These are phyloP conservation scores for Saccharata proteae DNA, from an alignment of 2,329 filamentous ascomycete species.

Conservation along the genomic window DNA sequence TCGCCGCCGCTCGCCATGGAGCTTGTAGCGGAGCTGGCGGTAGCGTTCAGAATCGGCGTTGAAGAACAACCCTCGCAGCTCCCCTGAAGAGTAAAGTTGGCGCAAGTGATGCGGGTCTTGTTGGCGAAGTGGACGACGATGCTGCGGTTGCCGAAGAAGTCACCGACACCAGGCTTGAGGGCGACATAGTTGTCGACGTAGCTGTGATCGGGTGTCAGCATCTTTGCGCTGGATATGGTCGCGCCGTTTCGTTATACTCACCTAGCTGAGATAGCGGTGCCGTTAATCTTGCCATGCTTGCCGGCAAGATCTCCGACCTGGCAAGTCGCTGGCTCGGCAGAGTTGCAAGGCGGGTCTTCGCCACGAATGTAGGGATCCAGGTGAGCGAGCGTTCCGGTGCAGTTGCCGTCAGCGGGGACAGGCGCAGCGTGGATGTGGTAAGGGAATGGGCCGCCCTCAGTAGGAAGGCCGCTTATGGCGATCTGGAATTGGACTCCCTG, in stretches of 20 bases:
- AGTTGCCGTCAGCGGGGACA: slow-evolving; percentile 30
- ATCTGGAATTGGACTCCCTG: slow-evolving; percentile 29
- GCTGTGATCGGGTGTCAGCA: slow-evolving; percentile 14
- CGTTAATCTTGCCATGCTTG: slow-evolving; percentile 30
- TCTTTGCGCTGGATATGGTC: background rate
- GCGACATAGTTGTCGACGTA: slow-evolving; percentile 40
- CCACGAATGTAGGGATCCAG: slow-evolving; percentile 32
- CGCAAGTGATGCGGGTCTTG: slow-evolving; percentile 43
- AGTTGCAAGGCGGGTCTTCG: slow-evolving; percentile 26
- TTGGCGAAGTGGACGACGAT: slow-evolving; percentile 43
- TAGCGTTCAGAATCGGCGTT: background rate
- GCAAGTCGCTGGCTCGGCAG: slow-evolving; percentile 25
- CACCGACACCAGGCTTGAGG: slow-evolving; percentile 24
- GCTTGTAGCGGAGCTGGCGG: background rate
- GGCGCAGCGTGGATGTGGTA: slow-evolving; percentile 35
- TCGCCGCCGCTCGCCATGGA: no score
- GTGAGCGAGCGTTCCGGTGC: slow-evolving; percentile 28
- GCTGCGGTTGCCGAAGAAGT: slow-evolving; percentile 43
- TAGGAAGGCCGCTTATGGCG: slow-evolving; percentile 28
- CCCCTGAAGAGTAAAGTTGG: slow-evolving; percentile 34
- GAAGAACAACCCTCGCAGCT: background rate
- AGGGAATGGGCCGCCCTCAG: slow-evolving; percentile 31
- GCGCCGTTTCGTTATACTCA: slow-evolving; percentile 15
- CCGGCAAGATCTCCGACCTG: slow-evolving; percentile 34
- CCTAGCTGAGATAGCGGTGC: slow-evolving; percentile 17